phyloP scores from a whole-genome alignment of 257 asterid genomes.

The Gentiana macrophylla region DNA sequence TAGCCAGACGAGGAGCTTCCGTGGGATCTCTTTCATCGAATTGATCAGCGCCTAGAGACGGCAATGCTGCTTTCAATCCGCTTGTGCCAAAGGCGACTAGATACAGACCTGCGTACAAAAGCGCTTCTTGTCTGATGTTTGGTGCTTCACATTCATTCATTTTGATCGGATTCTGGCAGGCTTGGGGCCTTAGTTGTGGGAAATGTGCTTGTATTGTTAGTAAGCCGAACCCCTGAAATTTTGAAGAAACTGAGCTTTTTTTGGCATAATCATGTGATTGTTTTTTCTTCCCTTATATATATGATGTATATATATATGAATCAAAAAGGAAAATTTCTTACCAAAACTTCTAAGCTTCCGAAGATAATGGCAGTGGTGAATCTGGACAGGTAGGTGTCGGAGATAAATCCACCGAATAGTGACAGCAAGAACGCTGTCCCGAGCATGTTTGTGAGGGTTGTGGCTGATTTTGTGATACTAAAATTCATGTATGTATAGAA shows the following conservation, averaged over 20 bases:
- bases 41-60: slow-evolving; percentile 72
- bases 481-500: slow-evolving; percentile 52
- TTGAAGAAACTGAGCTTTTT: background rate
- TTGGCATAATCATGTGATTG: too few species aligned
- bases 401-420: slow-evolving; percentile 46
- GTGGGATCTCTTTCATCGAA: slow-evolving; percentile 48
- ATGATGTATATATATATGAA: too few species aligned
- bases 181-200: slow-evolving; percentile 39
- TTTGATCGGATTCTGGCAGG: slow-evolving; percentile 8
- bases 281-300: too few species aligned
- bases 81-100: slow-evolving; percentile 56
- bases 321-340: slow-evolving; percentile 4
- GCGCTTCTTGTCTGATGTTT: slow-evolving; percentile 30
- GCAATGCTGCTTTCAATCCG: slow-evolving; percentile 61
- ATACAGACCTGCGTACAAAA: slow-evolving; percentile 45
- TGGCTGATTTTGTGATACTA: slow-evolving; percentile 48
- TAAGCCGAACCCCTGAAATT: slow-evolving; percentile 47
- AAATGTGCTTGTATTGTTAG: slow-evolving; percentile 72
- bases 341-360: slow-evolving; percentile 38
- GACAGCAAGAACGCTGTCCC: slow-evolving; percentile 50
- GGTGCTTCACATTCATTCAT: slow-evolving; percentile 32
- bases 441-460: slow-evolving; percentile 41
- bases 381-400: slow-evolving; percentile 54
- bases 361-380: slow-evolving; percentile 48
- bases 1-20: slow-evolving; percentile 46